Percentiles rank a stretch among this genome's conserved stretches.
phyloP scores from a whole-genome alignment of 164 flowering plant species.

The Vitis rupestris region DNA sequence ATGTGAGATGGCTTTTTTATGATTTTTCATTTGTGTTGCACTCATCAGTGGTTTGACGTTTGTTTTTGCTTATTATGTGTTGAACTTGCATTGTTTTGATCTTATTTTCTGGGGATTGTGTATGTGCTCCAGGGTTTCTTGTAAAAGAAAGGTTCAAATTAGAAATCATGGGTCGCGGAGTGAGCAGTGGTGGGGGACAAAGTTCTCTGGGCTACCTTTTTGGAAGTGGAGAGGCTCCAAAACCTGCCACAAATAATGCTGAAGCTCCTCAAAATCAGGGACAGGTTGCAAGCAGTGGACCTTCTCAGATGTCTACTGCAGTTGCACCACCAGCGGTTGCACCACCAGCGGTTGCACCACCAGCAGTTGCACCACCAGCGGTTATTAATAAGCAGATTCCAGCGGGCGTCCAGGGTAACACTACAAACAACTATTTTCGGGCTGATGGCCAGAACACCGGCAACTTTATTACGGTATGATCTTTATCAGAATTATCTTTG shows the following conservation, averaged over 20 bases:
- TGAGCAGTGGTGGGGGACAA: constrained; percentile 33
- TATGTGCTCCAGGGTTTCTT: not conserved
- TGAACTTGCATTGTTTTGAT: too few species aligned
- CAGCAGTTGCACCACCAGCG: constrained; percentile 9
- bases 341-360: constrained; percentile 11
- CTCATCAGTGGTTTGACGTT: too few species aligned
- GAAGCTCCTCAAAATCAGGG: constrained; percentile 14
- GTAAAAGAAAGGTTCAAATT: not conserved
- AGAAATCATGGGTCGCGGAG: constrained; percentile 30
- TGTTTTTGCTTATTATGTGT: too few species aligned
- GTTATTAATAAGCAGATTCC: constrained; percentile 28
- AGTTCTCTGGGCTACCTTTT: constrained; percentile 34
- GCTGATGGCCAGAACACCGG: constrained; percentile 44
- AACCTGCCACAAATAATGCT: constrained; percentile 11
- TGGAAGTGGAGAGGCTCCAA: constrained; percentile 33
- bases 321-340: constrained; percentile 8
- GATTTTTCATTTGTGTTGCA: too few species aligned
- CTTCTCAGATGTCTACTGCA: constrained; percentile 19
- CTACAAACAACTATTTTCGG: constrained; percentile 32
- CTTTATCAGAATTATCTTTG: not conserved
- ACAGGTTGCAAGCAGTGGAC: constrained; percentile 3
- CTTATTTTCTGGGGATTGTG: not conserved
- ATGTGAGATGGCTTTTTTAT: too few species aligned
- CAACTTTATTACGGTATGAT: constrained; percentile 38
- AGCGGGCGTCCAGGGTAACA: constrained; percentile 29